Evolutionary conservation across 73 alveolate species (phyloP), one percentile per base, ranked within the genome.

Genomic region (Blepharisma japonicum): DNA sequence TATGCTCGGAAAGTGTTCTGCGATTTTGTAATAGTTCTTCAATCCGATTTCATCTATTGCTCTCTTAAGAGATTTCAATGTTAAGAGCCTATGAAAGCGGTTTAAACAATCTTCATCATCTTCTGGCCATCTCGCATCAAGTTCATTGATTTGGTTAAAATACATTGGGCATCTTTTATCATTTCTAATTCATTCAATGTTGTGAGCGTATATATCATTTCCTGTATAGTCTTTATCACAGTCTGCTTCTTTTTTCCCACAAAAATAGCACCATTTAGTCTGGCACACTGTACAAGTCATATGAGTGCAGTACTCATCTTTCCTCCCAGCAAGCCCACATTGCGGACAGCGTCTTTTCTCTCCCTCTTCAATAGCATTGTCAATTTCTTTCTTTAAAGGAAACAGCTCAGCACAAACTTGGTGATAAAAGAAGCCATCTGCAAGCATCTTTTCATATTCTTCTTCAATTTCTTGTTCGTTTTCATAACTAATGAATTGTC

Each of bases 191-290:
- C 86, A 79, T 7, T 45, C 86, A 6, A 11, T 18, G 51, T 68
- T 68, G 6, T 79, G 86, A 6, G 25, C 20, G 47, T 79, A 79
- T 14, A 79, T 68, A 48, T 9, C 46, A 38, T 27, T 55, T 6
- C 45, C 45, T n/a, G 47, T 7, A 27, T 79, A 32, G 4, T 47
- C 82, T 27, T 68, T 47, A 79, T 68, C 82, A 25, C 23, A 39
- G 14, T 68, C 82, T 42, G 18, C 42, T 11, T 79, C 86, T 14
- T 32, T 6, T 6, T 7, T 6, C 45, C 86, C 90, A 39, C 90
- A 83, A 20, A 83, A 39, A 50, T 83, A 83, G 80, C 90, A 83
- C 86, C 86, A 83, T 38, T 66, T 38, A 23, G 86, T 83, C 9
- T 56, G 68, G 70, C 90, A 83, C 5, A 70, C 56, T 32, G 85